phyloP scores from a whole-genome alignment of 169 alveolate genomes.

The Plasmodium yoelii region DNA sequence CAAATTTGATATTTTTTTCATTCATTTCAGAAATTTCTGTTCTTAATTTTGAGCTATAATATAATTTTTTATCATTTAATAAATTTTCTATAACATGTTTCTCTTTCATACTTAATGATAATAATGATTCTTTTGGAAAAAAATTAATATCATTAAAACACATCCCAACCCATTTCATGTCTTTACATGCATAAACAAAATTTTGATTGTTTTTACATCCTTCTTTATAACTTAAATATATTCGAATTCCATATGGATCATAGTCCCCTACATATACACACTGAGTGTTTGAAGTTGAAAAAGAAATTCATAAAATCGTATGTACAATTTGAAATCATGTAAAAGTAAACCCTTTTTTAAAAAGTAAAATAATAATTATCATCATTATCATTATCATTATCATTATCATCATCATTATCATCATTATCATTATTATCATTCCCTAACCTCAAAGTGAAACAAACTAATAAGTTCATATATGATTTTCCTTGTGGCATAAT shows the following conservation, averaged over 20 bases:
- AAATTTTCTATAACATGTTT: slow-evolving; percentile 61
- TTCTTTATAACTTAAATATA: slow-evolving; percentile 70
- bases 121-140: slow-evolving; percentile 51
- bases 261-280: slow-evolving; percentile 80
- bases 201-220: slow-evolving; percentile 26
- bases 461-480: slow-evolving; percentile 25
- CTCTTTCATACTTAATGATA: slow-evolving; percentile 61
- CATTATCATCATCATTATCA: too few species aligned
- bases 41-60: slow-evolving; percentile 22
- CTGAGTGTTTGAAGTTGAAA: not conserved
- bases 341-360: too few species aligned
- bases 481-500: slow-evolving; percentile 75
- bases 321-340: too few species aligned
- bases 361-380: too few species aligned
- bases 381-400: too few species aligned
- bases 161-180: slow-evolving; percentile 79
- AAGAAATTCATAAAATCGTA: not conserved
- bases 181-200: slow-evolving; percentile 17
- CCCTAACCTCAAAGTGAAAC: slow-evolving; percentile 30
- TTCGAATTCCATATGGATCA: slow-evolving; percentile 81
- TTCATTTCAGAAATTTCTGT: slow-evolving; percentile 47
- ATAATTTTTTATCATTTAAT: slow-evolving; percentile 31
- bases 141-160: slow-evolving; percentile 44
- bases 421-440: too few species aligned
- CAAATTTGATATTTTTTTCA: slow-evolving; percentile 37